Conservation (phyloP, 768 basidiomycete species). For the Serendipita vermifera region DNA sequence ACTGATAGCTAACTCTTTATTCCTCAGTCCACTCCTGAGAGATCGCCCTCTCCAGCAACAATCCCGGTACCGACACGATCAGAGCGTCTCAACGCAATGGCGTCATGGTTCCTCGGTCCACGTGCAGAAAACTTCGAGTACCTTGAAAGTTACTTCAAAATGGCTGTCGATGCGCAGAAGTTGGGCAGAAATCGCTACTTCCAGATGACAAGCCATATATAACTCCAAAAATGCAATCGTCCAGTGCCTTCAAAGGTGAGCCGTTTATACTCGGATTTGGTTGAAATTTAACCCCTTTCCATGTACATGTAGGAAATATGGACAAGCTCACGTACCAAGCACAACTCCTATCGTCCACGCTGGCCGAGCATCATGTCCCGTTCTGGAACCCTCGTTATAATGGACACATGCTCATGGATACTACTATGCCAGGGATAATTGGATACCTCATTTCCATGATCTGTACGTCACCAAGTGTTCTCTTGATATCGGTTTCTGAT, state of each 20-base stretch:
- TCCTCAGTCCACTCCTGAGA: no score
- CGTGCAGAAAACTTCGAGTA: conserved; percentile 27
- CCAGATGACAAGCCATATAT: conserved; percentile 21
- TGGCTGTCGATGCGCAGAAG: conserved; percentile 19
- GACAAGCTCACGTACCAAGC: conserved; percentile 17
- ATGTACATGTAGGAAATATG: no score
- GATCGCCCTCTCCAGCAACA: no score
- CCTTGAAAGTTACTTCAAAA: conserved; percentile 21
- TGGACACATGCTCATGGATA: conserved; percentile 31
- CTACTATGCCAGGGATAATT: no score
- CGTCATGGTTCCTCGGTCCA: conserved; percentile 32
- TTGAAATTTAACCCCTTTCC: no score
- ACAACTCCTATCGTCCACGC: conserved; percentile 15
- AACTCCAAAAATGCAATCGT: conserved; percentile 14
- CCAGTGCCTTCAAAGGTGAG: conserved; percentile 17
- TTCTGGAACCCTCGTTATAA: conserved; percentile 31
- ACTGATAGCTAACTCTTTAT: no score
- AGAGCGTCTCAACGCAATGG: no score
- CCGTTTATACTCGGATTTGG: no score
- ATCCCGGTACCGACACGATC: no score
- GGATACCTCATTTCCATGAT: no score
- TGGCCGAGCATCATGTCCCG: conserved; percentile 26
- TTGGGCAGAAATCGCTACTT: conserved; percentile 21
- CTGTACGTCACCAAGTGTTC: conserved; percentile 7
- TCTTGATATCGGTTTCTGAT: conserved; percentile 6